Evolutionary conservation across 495 filamentous ascomycete species (phyloP).

Genomic region (Penicillium desertorum): DNA sequence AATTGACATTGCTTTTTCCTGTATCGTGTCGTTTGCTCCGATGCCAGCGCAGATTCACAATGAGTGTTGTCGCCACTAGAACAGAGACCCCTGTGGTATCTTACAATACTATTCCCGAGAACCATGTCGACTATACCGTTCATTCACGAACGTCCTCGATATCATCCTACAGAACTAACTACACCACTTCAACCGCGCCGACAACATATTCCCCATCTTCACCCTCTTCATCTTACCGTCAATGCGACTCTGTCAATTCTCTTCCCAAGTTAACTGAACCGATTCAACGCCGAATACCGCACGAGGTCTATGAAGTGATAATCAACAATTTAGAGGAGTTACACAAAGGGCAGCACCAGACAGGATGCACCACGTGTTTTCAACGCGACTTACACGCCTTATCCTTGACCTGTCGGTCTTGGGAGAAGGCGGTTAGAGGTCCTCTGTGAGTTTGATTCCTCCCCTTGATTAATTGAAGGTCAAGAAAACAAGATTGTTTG

Average conservation of each 20-base stretch:
- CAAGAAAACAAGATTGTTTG: neutral
- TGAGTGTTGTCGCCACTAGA: conserved; percentile 49
- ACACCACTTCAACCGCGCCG: conserved; percentile 40
- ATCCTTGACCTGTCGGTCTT: conserved; percentile 63
- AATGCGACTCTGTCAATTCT: conserved; percentile 41
- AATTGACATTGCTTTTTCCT: conserved; percentile 14
- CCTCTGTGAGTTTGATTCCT: conserved; percentile 54
- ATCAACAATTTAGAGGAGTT: conserved; percentile 50
- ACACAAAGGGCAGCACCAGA: conserved; percentile 45
- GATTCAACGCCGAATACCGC: conserved; percentile 52
- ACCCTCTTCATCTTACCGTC: conserved; percentile 36
- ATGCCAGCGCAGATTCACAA: conserved; percentile 32
- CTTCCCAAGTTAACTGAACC: conserved; percentile 37
- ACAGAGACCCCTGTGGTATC: conserved; percentile 39
- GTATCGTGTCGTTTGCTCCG: conserved; percentile 14
- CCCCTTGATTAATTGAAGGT: neutral
- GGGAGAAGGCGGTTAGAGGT: conserved; percentile 64
- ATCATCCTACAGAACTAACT: conserved; percentile 45
- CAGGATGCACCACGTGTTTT: conserved; percentile 70
- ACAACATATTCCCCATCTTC: conserved; percentile 43
- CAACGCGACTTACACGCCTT: conserved; percentile 71
- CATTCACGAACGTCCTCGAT: conserved; percentile 42
- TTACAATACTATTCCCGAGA: conserved; percentile 27
- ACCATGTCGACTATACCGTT: conserved; percentile 23
- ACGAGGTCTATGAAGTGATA: conserved; percentile 58